phyloP scores from a whole-genome alignment of 2,329 filamentous ascomycete species.

The Zopfia rhizophila region DNA sequence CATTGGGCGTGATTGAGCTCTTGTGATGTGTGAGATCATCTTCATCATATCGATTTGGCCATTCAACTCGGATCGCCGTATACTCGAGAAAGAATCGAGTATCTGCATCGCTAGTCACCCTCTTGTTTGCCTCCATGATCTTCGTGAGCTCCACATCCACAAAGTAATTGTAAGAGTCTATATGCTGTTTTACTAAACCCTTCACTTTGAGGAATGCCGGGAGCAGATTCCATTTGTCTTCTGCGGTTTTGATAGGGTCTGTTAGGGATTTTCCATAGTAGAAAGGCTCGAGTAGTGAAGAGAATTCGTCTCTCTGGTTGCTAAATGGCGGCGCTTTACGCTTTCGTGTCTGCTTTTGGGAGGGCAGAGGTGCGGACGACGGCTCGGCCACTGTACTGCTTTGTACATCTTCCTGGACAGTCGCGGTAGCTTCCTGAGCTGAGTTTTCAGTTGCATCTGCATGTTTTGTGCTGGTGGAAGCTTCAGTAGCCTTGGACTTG shows the following conservation, averaged over 20 bases:
- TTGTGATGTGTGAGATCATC: slow-evolving; percentile 67
- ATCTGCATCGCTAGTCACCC: slow-evolving; percentile 90
- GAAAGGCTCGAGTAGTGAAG: slow-evolving; percentile 74
- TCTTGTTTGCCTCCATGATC: slow-evolving; percentile 90
- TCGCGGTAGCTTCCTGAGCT: not conserved
- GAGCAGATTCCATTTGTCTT: slow-evolving; percentile 96
- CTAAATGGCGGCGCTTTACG: slow-evolving; percentile 39
- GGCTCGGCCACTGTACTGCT: slow-evolving; percentile 18
- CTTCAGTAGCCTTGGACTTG: not conserved
- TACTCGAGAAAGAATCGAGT: slow-evolving; percentile 92
- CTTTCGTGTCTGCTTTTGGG: slow-evolving; percentile 30
- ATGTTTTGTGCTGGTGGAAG: not conserved
- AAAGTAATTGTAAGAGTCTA: slow-evolving; percentile 99
- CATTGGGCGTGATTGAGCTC: slow-evolving; percentile 83
- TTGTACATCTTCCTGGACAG: not conserved
- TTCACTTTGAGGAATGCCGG: slow-evolving; percentile 99
- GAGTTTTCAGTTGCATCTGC: not conserved
- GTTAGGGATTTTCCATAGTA: slow-evolving; percentile 75
- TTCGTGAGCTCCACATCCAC: slow-evolving; percentile 97
- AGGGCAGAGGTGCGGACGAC: slow-evolving; percentile 19
- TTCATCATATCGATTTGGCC: slow-evolving; percentile 81
- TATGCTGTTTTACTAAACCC: slow-evolving; percentile 94
- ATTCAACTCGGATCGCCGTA: slow-evolving; percentile 87
- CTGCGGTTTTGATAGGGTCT: slow-evolving; percentile 74
- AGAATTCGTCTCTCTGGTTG: slow-evolving; percentile 62